Evolutionary conservation across 2,329 filamentous ascomycete genomes (phyloP), one percentile per base, ranked within the genome.

Genomic region (Hypoxylon sp.): DNA sequence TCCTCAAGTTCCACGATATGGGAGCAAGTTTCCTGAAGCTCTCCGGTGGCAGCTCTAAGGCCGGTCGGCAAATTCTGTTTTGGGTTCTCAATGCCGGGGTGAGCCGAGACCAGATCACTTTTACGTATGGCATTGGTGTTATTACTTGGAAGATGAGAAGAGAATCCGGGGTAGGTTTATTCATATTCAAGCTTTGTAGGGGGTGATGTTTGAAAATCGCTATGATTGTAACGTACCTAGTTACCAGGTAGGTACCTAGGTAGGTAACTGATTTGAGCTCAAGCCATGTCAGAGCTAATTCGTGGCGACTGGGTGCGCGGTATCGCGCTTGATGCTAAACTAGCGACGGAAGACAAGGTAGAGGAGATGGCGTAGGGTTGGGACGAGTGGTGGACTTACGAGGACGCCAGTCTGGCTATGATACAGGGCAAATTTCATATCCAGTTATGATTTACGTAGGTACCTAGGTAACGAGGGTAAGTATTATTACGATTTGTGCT

Each of bases 91-190:
- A 56, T 34, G 46, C 51, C 22, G 59, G 53, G 15, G 53, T 11
- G 5, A 8, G 50, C 15, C 20, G 62, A 5, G 62, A 55, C 32
- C 30, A 62, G 34, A 56, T 57, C 41, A 62, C 54, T 13, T 52
- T 57, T 30, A 62, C 54, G 44, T 65, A 58, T 17, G 46, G 62
- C 32, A 46, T 8, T 62, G 62, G 53, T 58, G 43, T 32, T 62
- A 62, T 37, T 50, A 32, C 4, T 54, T 51, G 24, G 53, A 43
- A 3, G 62, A 62, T 13, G 58, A 59, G 11, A 62, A 50, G 32
- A 65, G 50, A 32, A 30, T 59, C 11, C 62, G 59, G 58, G 58
- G 62, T 62, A 52, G 37, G 54, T 65, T 19, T 7, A 30, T 15
- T 41, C 30, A 17, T 26, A 26, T 47, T 37, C 39, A 10, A 10